Evolutionary conservation across 345 rosid genomes (phyloP).

Genomic region (Zanthoxylum bungeanum): DNA sequence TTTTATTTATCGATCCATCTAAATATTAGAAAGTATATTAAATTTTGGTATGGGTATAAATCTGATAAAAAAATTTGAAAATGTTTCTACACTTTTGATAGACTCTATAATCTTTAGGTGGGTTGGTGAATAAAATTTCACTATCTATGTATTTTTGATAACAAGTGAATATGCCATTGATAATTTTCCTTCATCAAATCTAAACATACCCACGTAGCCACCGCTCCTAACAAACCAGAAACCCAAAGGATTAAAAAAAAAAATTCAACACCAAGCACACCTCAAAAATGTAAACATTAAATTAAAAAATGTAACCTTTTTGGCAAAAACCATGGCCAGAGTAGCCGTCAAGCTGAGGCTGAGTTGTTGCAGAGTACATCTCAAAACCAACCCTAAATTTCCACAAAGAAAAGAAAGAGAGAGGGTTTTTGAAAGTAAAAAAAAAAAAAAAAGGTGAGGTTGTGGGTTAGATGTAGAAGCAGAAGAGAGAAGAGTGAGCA

Average conservation of each 20-base stretch:
- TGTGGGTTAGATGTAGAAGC: not conserved
- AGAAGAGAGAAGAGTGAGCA: not conserved
- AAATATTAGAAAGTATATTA: too few species aligned
- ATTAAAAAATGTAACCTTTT: constrained; percentile 14
- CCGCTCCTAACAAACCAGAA: not conserved
- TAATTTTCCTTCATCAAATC: too few species aligned
- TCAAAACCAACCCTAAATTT: constrained; percentile 19
- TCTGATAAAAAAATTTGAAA: too few species aligned
- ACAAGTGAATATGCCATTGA: too few species aligned
- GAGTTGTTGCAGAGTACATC: constrained; percentile 12
- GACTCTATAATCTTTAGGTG: too few species aligned
- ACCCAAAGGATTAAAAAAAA: not conserved
- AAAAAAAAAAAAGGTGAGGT: not conserved
- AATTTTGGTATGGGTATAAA: too few species aligned
- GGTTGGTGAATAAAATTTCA: too few species aligned
- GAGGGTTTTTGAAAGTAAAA: not conserved
- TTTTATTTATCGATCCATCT: too few species aligned
- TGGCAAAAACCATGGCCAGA: constrained; percentile 17
- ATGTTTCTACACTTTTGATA: too few species aligned
- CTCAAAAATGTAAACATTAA: not conserved
- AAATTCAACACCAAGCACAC: not conserved
- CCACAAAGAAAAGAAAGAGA: not conserved
- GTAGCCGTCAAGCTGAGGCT: constrained; percentile 9
- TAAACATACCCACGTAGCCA: not conserved
- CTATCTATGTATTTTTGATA: too few species aligned